Base-by-base conservation (phyloP, 225 moss, liverwort and hornwort species). In the Marchantia polymorpha region DNA sequence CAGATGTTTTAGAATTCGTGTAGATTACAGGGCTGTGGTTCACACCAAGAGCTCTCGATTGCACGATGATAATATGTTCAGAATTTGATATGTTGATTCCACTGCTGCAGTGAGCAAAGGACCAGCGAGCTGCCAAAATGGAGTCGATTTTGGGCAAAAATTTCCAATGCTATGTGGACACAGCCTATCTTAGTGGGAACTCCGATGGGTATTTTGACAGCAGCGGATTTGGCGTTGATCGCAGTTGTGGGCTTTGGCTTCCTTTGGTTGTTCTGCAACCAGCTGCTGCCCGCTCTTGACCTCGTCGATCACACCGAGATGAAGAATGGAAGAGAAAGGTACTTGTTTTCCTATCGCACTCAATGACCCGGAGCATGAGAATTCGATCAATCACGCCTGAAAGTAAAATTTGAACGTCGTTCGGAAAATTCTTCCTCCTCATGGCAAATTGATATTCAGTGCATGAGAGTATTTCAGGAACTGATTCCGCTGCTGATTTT, bases 181-280 rank as follows among this genome's bases (percentile, higher is more conserved):
- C 87, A 89, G 20, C 89, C 79, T 9, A 87, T 90, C 31, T 61
- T 90, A 20, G 87, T 87, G 14, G 78, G 60, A 49, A 82, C 87
- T 0, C 90, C 89, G 14, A 72, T 91, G 4, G 90, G 90, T 0
- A 81, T 89, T 58, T 82, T 91, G 15, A 89, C 84, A 7, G 87
- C 69, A 29, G 81, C 85, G 54, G 87, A 91, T n/a, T 63, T 91
- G 17, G 16, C 84, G 50, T 83, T 75, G 0, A 87, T 89, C 13
- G 77, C 77, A 2, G 52, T 84, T n/a, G 89, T 89, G 60, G 7
- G 75, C 30, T 87, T 89, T 12, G 83, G 56, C 26, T 89, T 89
- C 10, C 49, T 91, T 26, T 91, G 90, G 90, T 89, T 91, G 27
- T 14, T 89, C 70, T 79, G 88, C 80, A 82, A 89, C 79, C 65